Evolutionary conservation across 2,329 filamentous ascomycete species (phyloP), one percentile per base, ranked within the genome.

Genomic region (Pseudogymnoascus sp.): DNA sequence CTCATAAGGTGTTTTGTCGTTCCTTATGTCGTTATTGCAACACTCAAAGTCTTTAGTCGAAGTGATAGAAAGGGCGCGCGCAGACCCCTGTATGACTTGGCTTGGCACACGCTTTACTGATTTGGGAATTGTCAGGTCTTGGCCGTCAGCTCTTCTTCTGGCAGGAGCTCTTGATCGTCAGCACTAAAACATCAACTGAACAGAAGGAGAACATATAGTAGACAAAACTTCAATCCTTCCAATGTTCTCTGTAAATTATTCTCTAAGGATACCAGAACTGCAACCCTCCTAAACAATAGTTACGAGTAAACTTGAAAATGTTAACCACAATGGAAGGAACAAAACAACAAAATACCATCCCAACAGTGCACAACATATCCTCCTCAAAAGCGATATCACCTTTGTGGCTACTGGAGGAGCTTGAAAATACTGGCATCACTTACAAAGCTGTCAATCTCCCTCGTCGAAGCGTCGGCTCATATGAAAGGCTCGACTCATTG

Each of bases 401-500:
- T 33, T 59, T 67, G 35, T 69, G 65, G 64, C 64, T 65, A 7
- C 67, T 70, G 12, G 67, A 69, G 57, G 69, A 71, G 57, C 58
- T 69, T 57, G 35, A 60, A 37, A 58, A 38, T 5, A 26, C 61
- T 21, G 64, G 64, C 15, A 58, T 63, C 33, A 61, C 64, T 52
- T 70, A 65, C 63, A 59, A 69, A 33, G 26, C 68, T 12, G 65
- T 64, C 38, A 63, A 59, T 61, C 66, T 68, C 61, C 52, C 61
- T 8, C 68, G 68, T 12, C 38, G 59, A 21, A 52, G 60, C n/a
- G 56, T 28, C 9, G 38, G 57, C 33, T 57, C 64, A 15, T 59
- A 62, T 21, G 58, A 58, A 52, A 62, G 60, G 19, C 59, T 70
- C 34, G 56, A 63, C 57, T 5, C 26, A 67, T 18, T 65, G 64